Evolutionary conservation across 345 rosid species (phyloP).

Genomic region (Aegle marmelos): DNA sequence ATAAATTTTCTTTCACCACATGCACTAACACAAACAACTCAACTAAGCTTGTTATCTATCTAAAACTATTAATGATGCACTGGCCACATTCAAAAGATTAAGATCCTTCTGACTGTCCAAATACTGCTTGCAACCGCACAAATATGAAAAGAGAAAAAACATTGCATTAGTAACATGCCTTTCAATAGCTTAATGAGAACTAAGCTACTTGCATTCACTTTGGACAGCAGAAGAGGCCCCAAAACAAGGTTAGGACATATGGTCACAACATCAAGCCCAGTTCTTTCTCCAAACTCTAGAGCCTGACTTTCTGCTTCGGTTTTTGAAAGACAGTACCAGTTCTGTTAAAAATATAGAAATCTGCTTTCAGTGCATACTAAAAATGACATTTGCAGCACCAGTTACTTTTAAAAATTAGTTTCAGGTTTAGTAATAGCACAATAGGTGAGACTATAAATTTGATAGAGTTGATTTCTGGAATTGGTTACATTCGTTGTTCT

Average conservation of each 20-base stretch:
- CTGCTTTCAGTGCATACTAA: not conserved
- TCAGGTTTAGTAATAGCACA: not conserved
- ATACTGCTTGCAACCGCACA: not conserved
- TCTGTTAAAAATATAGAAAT: constrained; percentile 34
- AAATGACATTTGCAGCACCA: not conserved
- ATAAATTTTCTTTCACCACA: too few relatives aligned
- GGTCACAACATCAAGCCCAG: constrained; percentile 47
- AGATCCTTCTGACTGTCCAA: not conserved
- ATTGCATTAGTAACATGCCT: constrained; percentile 29
- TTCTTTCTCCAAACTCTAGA: constrained; percentile 48
- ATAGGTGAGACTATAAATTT: not conserved
- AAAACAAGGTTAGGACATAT: constrained; percentile 50
- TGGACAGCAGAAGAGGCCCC: constrained; percentile 60
- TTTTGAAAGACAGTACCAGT: constrained; percentile 65
- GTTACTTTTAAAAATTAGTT: not conserved
- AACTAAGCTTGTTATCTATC: not conserved
- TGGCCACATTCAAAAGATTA: not conserved
- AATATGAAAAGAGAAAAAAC: not conserved
- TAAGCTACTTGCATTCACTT: constrained; percentile 51
- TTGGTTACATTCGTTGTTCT: constrained; percentile 35
- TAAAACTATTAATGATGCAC: not conserved
- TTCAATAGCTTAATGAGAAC: constrained; percentile 50
- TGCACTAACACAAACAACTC: not conserved
- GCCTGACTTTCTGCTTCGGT: constrained; percentile 38
- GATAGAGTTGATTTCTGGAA: not conserved